phyloP scores from a whole-genome alignment of 306 rosid genomes.

The Glycyrrhiza uralensis region DNA sequence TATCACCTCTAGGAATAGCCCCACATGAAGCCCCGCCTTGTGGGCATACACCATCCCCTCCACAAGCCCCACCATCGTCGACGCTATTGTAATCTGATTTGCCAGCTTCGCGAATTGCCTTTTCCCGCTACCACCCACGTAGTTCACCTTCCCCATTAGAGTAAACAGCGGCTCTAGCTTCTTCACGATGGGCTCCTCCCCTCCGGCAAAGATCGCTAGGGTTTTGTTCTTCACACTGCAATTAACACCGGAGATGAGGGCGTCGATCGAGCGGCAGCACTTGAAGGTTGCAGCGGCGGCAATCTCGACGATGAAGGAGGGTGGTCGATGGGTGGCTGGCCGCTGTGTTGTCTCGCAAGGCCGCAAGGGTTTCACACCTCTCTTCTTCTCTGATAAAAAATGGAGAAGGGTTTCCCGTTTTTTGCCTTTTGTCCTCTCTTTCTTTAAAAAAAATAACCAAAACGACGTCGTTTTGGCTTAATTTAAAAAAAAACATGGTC shows the following conservation, averaged over 20 bases:
- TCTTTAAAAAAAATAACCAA: too few relatives aligned
- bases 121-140: constrained; percentile 81
- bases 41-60: constrained; percentile 87
- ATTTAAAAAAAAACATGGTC: too few relatives aligned
- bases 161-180: constrained; percentile 44
- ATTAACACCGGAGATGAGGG: constrained; percentile 91
- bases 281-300: constrained; percentile 47
- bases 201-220: constrained; percentile 79
- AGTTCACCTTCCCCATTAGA: constrained; percentile 68
- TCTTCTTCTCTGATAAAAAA: too few relatives aligned
- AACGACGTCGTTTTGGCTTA: too few relatives aligned
- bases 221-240: constrained; percentile 67
- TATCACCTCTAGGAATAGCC: constrained; percentile 59
- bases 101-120: constrained; percentile 91
- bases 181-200: constrained; percentile 42
- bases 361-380: too few relatives aligned
- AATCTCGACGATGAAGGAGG: constrained; percentile 79
- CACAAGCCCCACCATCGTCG: constrained; percentile 83
- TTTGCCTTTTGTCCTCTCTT: too few relatives aligned
- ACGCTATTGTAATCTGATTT: constrained; percentile 70
- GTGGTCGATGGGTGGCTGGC: too few relatives aligned
- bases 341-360: too few relatives aligned
- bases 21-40: constrained; percentile 76
- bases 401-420: too few relatives aligned
- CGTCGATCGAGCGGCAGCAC: constrained; percentile 62